These are phyloP conservation scores for Trebouxia sp. DNA, from an alignment of 139 green algal species.

Conservation along the genomic window DNA sequence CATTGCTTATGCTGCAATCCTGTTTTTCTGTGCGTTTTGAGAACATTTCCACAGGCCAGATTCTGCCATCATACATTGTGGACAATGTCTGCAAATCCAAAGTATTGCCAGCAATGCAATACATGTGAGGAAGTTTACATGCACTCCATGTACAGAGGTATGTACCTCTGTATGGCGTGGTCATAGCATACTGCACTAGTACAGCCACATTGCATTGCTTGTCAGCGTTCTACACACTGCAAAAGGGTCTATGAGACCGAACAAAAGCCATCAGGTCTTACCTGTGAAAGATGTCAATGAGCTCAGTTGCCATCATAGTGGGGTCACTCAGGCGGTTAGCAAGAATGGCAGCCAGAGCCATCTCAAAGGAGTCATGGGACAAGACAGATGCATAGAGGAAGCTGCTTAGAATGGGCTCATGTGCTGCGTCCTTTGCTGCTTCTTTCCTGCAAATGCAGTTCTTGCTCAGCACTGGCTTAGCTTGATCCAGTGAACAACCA, in stretches of 20 bases:
- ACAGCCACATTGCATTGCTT: background rate
- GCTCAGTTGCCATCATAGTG: slow-evolving; percentile 62
- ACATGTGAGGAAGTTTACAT: no score
- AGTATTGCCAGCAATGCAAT: no score
- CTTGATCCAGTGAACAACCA: background rate
- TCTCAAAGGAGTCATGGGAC: slow-evolving; percentile 58
- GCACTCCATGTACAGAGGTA: no score
- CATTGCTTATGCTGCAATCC: no score
- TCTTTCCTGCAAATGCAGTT: slow-evolving; percentile 40
- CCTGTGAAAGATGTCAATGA: slow-evolving; percentile 43
- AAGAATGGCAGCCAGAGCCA: slow-evolving; percentile 63
- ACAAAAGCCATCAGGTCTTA: slow-evolving; percentile 44
- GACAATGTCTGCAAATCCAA: no score
- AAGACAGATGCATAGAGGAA: slow-evolving; percentile 70
- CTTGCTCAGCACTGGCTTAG: background rate
- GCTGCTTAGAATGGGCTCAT: slow-evolving; percentile 62
- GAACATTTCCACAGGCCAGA: no score
- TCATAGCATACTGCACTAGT: background rate
- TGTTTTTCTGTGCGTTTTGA: no score
- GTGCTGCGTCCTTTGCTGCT: slow-evolving; percentile 44
- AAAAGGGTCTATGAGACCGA: background rate
- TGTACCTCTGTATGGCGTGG: no score
- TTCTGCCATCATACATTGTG: no score
- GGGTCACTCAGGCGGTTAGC: slow-evolving; percentile 59
- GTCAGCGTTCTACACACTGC: background rate